phyloP scores from a whole-genome alignment of 352 stramenopile genomes.

The Phytophthora meadii region DNA sequence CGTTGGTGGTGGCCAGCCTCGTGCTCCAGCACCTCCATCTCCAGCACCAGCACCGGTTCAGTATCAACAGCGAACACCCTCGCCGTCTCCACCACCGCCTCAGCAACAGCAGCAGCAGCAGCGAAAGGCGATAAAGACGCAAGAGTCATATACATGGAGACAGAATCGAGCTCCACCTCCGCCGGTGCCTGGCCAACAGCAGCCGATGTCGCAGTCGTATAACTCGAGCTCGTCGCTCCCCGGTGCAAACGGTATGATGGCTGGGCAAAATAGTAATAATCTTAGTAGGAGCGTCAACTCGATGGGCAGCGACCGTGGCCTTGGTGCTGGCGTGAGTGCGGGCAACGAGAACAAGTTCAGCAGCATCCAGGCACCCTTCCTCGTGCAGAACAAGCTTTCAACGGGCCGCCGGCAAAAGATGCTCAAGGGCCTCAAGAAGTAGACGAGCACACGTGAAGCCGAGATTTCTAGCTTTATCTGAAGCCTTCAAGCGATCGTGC shows the following conservation, averaged over 20 bases:
- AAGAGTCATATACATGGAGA: conserved; percentile 76
- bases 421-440: conserved; percentile 91
- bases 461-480: conserved; percentile 21
- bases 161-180: conserved; percentile 50
- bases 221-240: conserved; percentile 40
- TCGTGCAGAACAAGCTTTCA: conserved; percentile 88
- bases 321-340: conserved; percentile 31
- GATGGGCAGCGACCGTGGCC: conserved; percentile 51
- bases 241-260: conserved; percentile 32
- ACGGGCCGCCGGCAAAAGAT: conserved; percentile 88
- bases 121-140: conserved; percentile 45
- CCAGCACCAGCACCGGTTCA: conserved; percentile 28
- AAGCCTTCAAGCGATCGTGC: conserved; percentile 10
- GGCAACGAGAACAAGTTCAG: conserved; percentile 87
- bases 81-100: conserved; percentile 15
- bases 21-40: conserved; percentile 19
- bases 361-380: conserved; percentile 87
- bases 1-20: conserved; percentile 28
- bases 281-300: conserved; percentile 63
- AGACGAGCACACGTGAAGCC: conserved; percentile 30
- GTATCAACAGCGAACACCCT: conserved; percentile 35
- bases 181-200: conserved; percentile 31
- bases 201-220: conserved; percentile 48
- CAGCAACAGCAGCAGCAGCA: conserved; percentile 37
- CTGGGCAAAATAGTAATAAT: conserved; percentile 57